phyloP scores from a whole-genome alignment of 2,329 filamentous ascomycete species.

The Sordariomycetes sp. region DNA sequence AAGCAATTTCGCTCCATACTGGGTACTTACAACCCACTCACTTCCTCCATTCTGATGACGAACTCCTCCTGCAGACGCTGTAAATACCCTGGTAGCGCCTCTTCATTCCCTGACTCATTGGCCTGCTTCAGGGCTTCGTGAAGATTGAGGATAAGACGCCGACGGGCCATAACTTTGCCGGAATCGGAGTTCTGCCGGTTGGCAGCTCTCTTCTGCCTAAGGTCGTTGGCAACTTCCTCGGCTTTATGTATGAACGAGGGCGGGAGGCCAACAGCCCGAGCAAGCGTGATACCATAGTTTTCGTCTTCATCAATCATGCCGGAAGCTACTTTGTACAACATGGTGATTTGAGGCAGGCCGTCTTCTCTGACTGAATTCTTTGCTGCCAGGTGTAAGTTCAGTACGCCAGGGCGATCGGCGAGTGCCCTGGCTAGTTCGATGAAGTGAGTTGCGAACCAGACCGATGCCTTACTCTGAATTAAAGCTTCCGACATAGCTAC shows the following conservation, averaged over 20 bases:
- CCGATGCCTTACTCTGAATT: constrained; percentile 65
- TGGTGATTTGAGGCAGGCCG: constrained; percentile 57
- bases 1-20: not conserved
- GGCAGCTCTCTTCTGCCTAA: constrained; percentile 49
- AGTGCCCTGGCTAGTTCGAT: constrained; percentile 71
- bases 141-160: constrained; percentile 66
- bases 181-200: constrained; percentile 50
- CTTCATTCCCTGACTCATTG: constrained; percentile 50
- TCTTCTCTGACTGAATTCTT: constrained; percentile 44
- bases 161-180: constrained; percentile 49
- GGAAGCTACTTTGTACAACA: constrained; percentile 76
- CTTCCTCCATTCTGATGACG: constrained; percentile 56
- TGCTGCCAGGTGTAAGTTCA: constrained; percentile 74
- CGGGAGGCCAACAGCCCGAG: constrained; percentile 66
- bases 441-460: constrained; percentile 96
- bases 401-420: constrained; percentile 64
- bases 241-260: constrained; percentile 58
- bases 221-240: constrained; percentile 50
- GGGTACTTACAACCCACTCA: constrained; percentile 38
- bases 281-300: constrained; percentile 79
- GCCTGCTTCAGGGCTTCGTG: constrained; percentile 66
- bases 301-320: constrained; percentile 57
- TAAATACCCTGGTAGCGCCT: constrained; percentile 36
- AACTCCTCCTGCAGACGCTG: constrained; percentile 60
- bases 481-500: constrained; percentile 84